Conservation (phyloP, 106 monocot genomes). For the Allium cepa region DNA sequence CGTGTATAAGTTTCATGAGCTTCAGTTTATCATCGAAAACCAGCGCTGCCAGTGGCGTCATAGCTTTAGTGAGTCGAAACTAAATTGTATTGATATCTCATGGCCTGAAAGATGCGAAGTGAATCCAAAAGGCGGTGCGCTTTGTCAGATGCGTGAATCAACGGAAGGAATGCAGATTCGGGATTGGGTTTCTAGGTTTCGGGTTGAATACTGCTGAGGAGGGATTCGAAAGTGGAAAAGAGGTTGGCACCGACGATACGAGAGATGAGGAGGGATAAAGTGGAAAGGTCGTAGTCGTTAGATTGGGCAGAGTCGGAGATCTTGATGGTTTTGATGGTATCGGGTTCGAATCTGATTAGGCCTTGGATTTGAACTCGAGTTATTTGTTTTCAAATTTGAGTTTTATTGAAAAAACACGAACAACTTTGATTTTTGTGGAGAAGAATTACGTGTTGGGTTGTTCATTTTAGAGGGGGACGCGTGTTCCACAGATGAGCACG, state of each 20-base stretch:
- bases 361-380: conserved; percentile 50
- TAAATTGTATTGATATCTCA: conserved; percentile 22
- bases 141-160: conserved; percentile 61
- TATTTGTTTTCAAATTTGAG: too few species aligned
- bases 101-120: conserved; percentile 48
- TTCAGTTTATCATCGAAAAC: conserved; percentile 40
- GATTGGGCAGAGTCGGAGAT: conserved; percentile 72
- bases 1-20: conserved; percentile 36
- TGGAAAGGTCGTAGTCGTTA: conserved; percentile 48
- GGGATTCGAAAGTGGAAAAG: conserved; percentile 28
- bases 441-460: too few species aligned
- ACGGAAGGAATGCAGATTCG: conserved; percentile 38
- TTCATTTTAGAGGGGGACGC: too few species aligned
- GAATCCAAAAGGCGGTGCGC: conserved; percentile 54
- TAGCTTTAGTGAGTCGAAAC: conserved; percentile 41
- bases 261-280: conserved; percentile 52
- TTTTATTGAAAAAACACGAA: too few species aligned
- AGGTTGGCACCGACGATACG: conserved; percentile 60
- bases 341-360: conserved; percentile 59
- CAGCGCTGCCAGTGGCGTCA: conserved; percentile 52
- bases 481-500: too few species aligned
- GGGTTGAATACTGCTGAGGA: conserved; percentile 41
- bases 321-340: conserved; percentile 43
- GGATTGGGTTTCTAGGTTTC: conserved; percentile 15
- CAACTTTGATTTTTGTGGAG: too few species aligned